Base-by-base conservation (phyloP, 805 yeast species). In the Starmerella bombicola region DNA sequence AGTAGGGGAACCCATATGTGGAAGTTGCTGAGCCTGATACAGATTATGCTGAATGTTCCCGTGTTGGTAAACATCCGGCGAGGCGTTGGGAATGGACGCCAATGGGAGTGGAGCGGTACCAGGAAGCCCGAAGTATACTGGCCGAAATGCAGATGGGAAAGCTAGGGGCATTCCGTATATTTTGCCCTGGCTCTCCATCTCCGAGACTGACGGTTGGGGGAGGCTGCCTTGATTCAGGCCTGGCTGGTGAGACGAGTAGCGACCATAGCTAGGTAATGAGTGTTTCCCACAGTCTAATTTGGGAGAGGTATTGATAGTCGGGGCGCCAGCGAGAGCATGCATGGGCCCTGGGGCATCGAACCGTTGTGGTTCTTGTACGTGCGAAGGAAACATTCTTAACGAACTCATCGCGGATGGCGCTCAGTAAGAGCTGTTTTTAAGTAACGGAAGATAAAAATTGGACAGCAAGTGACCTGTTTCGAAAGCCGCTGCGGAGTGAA, bases 281-380 rank as follows among this genome's bases (percentile, higher is more conserved):
- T 9, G 25, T 17, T 8, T 32, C 35, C 25, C 25, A 17, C 15
- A 7, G n/a, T 20, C 35, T 10, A 19, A 7, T 16, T 13, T 7
- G n/a, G 26, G 17, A 8, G 35, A 6, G 8, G 35, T 6, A 4
- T 23, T 4, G 5, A 20, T 23, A 5, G 35, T 23, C 13, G 35
- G 25, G 8, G 24, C 6, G 25, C 6, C 17, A 17, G 35, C 13
- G 17, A 23, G 18, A 7, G 13, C 13, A n/a, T 21, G 35, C 4
- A 32, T 23, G 24, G 17, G 6, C 10, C 25, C 12, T 4, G 35
- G 17, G 9, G 5, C 25, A n/a, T 5, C 15, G 10, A n/a, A n/a
- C 20, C 10, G 12, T 17, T 32, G 35, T 4, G 35, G 35, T 12
- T 32, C 35, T n/a, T 32, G 35, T 8, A 32, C 35, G 18, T 32